Evolutionary conservation across 192 early-diverging fungal species (phyloP).

Genomic region (Ambispora gerdemannii): DNA sequence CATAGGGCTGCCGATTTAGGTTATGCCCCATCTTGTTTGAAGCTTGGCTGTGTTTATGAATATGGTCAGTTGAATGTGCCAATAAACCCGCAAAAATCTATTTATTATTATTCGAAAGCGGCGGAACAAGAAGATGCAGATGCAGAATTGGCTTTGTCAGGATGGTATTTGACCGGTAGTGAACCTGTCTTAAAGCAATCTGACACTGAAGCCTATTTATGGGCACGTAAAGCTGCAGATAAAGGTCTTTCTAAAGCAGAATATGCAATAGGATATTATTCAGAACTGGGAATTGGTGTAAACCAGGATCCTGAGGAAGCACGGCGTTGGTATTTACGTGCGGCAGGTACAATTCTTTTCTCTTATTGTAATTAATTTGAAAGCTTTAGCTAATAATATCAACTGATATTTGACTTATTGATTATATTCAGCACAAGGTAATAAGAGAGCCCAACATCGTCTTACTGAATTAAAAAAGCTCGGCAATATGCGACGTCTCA

Average conservation of each 20-base stretch:
- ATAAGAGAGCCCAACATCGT: conserved; percentile 76
- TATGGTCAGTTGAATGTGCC: conserved; percentile 88
- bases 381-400: too few species aligned
- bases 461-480: conserved; percentile 80
- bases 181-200: conserved; percentile 86
- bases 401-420: not conserved
- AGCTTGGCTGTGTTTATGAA: conserved; percentile 90
- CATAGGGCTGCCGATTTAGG: conserved; percentile 90
- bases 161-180: conserved; percentile 96
- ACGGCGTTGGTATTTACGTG: conserved; percentile 80
- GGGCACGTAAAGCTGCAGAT: conserved; percentile 96
- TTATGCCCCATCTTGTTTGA: conserved; percentile 90
- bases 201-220: conserved; percentile 94
- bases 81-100: conserved; percentile 82
- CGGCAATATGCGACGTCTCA: conserved; percentile 39
- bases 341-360: too few species aligned
- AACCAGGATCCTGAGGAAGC: conserved; percentile 78
- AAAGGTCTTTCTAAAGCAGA: conserved; percentile 93
- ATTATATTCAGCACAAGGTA: conserved; percentile 59
- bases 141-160: conserved; percentile 89
- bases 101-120: conserved; percentile 93
- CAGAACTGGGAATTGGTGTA: conserved; percentile 87
- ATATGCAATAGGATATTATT: conserved; percentile 95
- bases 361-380: too few species aligned
- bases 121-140: conserved; percentile 90